A percentile compares a stretch with the other conserved stretches of the same genome.
Evolutionary conservation across 1,139 yeast species (phyloP).

Genomic region (Saccharomyces hybrid): DNA sequence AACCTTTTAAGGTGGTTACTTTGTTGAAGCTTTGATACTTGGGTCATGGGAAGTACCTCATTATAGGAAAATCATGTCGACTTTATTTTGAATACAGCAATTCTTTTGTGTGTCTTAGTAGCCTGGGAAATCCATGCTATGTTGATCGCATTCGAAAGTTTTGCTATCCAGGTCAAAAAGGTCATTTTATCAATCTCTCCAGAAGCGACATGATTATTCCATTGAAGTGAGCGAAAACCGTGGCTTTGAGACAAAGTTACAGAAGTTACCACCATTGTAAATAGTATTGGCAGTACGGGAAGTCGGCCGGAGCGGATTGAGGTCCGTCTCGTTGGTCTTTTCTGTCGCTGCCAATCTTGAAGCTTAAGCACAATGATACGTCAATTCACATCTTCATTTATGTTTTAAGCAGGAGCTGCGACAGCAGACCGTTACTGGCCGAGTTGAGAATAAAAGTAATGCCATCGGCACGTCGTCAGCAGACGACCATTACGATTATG

Average conservation of each 20-base stretch:
- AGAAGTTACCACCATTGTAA: background rate
- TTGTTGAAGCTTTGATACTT: background rate
- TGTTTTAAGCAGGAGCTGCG: constrained; percentile 37
- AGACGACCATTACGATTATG: background rate
- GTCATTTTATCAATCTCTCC: background rate
- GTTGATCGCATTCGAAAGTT: background rate
- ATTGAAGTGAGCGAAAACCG: background rate
- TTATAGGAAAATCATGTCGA: background rate
- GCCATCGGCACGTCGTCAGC: background rate
- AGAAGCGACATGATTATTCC: background rate
- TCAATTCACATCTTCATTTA: background rate
- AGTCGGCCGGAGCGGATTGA: background rate
- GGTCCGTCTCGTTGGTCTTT: background rate
- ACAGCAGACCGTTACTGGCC: constrained; percentile 39
- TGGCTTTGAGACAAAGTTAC: background rate
- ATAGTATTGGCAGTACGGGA: background rate
- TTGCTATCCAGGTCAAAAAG: background rate
- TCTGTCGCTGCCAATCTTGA: background rate
- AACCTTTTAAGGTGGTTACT: constrained; percentile 1
- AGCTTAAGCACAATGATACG: background rate
- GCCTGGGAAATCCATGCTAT: constrained; percentile 31
- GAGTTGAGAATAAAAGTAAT: background rate
- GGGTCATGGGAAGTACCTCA: background rate
- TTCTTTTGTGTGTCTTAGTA: background rate
- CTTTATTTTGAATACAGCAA: constrained; percentile 22